Conservation (phyloP, 2,329 filamentous ascomycete genomes). For the Tolypocladium endophyticum region DNA sequence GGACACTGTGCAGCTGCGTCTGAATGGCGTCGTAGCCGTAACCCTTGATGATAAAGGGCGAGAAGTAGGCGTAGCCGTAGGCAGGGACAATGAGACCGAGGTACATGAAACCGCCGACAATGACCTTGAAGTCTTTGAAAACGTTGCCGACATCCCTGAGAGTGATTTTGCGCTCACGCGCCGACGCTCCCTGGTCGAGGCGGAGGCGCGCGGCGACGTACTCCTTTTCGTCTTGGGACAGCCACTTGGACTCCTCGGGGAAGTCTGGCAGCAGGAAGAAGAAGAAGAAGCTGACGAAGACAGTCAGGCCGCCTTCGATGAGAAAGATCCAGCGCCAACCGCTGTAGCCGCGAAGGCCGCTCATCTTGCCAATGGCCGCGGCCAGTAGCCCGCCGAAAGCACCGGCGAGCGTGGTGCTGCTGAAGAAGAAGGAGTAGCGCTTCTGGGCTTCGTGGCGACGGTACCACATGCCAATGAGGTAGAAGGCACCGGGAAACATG, state of each 20-base stretch:
- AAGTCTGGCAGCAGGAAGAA: conserved; percentile 65
- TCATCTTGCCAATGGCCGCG: conserved; percentile 82
- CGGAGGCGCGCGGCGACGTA: conserved; percentile 58
- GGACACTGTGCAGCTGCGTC: conserved; percentile 48
- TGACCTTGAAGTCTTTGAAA: conserved; percentile 64
- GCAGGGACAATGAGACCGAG: conserved; percentile 69
- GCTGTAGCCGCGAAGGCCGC: conserved; percentile 52
- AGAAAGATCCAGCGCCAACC: conserved; percentile 84
- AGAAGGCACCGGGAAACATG: conserved; percentile 55
- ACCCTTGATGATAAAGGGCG: conserved; percentile 58
- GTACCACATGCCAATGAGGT: conserved; percentile 84
- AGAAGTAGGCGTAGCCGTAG: conserved; percentile 70
- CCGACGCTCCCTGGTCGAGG: conserved; percentile 58
- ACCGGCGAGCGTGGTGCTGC: conserved; percentile 65
- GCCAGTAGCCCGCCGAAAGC: conserved; percentile 83
- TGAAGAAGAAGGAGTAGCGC: conserved; percentile 90
- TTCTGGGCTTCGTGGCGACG: conserved; percentile 78
- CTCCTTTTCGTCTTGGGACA: conserved; percentile 55
- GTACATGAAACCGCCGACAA: conserved; percentile 71
- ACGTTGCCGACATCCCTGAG: conserved; percentile 48
- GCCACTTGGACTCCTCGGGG: conserved; percentile 64
- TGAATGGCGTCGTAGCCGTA: conserved; percentile 52
- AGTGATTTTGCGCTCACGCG: conserved; percentile 50
- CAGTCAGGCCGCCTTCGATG: conserved; percentile 58
- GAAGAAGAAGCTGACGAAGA: conserved; percentile 48